These are phyloP conservation scores for Alternaria metachromatica DNA, from an alignment of 2,329 filamentous ascomycete species.

Conservation along the genomic window DNA sequence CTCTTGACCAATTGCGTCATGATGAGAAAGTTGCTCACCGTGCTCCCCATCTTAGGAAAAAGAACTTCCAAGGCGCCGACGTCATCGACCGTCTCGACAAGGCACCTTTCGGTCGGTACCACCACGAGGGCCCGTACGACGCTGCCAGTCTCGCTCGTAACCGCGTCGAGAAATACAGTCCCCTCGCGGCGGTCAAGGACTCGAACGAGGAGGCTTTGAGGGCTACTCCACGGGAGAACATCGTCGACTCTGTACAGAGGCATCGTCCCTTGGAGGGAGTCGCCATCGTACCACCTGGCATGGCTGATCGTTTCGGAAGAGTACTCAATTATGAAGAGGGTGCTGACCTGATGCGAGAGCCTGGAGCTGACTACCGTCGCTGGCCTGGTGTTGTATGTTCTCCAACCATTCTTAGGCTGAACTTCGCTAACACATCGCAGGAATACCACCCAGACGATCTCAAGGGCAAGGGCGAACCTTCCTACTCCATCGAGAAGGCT, in stretches of 20 bases:
- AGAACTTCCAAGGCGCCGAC: constrained; percentile 72
- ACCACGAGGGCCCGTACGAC: constrained; percentile 91
- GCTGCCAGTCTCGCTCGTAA: constrained; percentile 80
- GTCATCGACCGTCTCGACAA: constrained; percentile 81
- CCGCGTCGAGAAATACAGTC: constrained; percentile 65
- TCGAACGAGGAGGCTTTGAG: constrained; percentile 78
- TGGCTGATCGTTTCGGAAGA: constrained; percentile 70
- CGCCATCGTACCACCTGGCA: constrained; percentile 76
- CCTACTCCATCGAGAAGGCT: constrained; percentile 72
- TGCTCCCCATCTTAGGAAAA: constrained; percentile 69
- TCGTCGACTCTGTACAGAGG: constrained; percentile 73
- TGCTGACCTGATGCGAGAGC: constrained; percentile 82
- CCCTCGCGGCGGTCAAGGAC: constrained; percentile 75
- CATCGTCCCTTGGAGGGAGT: constrained; percentile 84
- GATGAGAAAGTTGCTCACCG: constrained; percentile 72
- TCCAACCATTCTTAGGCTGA: background rate
- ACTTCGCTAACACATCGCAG: constrained; percentile 29
- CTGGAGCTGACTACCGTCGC: constrained; percentile 79
- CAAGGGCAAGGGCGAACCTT: constrained; percentile 83
- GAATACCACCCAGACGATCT: constrained; percentile 77
- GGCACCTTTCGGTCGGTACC: constrained; percentile 70
- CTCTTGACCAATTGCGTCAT: constrained; percentile 69
- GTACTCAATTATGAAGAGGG: constrained; percentile 83
- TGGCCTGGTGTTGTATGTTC: constrained; percentile 75
- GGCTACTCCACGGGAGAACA: constrained; percentile 80